Conservation (phyloP, 768 basidiomycete genomes). For the Kwoniella sp. region DNA sequence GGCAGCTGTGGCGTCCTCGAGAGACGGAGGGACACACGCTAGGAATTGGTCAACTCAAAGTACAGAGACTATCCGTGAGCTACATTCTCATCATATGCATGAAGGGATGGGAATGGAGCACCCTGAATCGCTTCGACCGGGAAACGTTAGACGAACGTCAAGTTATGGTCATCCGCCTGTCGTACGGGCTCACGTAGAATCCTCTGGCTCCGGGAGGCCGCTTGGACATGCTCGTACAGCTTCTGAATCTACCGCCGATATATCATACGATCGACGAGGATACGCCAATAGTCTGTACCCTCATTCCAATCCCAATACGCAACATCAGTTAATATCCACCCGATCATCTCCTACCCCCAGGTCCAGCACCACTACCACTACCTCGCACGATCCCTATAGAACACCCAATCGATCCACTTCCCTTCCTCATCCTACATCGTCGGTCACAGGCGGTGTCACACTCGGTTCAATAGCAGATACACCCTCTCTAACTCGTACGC, state of each 20-base stretch:
- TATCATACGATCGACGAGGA: neutral
- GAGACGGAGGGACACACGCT: neutral
- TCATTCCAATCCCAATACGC: neutral
- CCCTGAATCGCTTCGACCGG: neutral
- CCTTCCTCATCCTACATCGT: neutral
- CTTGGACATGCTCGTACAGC: constrained; percentile 4
- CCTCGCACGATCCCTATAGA: neutral
- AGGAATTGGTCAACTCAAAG: neutral
- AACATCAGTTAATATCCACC: neutral
- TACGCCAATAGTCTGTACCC: neutral
- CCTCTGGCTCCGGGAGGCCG: neutral
- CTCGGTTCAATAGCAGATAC: neutral
- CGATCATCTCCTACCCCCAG: neutral
- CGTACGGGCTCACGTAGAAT: neutral
- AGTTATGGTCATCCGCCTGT: constrained; percentile 1
- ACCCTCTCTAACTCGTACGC: constrained; percentile 2
- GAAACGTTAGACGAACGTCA: neutral
- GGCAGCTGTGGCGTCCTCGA: neutral
- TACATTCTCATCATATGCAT: too few relatives aligned
- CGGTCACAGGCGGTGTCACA: neutral
- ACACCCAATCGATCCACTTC: constrained; percentile 7
- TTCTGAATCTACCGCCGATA: neutral
- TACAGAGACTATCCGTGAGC: neutral
- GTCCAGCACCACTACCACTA: neutral
- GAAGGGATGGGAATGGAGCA: too few relatives aligned